phyloP scores from a whole-genome alignment of 1,139 yeast species.

The Insectozyma bohioensis region DNA sequence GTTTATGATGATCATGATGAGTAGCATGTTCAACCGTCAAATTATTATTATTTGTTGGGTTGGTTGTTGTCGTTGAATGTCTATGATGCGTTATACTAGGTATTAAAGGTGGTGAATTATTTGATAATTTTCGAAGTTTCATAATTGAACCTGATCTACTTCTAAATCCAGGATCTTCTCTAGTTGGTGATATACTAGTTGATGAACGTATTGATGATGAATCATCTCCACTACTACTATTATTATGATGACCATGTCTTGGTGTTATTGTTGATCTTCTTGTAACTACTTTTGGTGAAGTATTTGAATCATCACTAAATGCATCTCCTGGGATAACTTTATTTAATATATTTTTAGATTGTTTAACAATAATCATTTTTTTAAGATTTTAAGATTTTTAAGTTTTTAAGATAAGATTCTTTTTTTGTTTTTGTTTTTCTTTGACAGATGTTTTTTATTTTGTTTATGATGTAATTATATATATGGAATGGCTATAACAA shows the following conservation, averaged over 20 bases:
- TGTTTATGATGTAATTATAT: too few relatives aligned
- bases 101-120: slow-evolving; percentile 1
- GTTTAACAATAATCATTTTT: slow-evolving; percentile 11
- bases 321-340: slow-evolving; percentile 11
- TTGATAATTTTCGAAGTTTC: not conserved
- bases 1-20: slow-evolving; percentile 2
- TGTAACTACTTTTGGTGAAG: slow-evolving; percentile 1
- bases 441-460: too few relatives aligned
- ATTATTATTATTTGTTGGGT: not conserved
- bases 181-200: slow-evolving; percentile 1
- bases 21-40: too few relatives aligned
- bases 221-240: not conserved
- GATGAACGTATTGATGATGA: not conserved
- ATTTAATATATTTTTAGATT: slow-evolving; percentile 10
- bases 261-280: not conserved
- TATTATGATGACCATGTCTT: not conserved
- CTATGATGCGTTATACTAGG: too few relatives aligned
- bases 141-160: slow-evolving; percentile 1
- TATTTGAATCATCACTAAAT: not conserved
- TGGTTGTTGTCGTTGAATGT: not conserved
- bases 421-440: too few relatives aligned
- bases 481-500: too few relatives aligned
- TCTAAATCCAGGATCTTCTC: slow-evolving; percentile 6
- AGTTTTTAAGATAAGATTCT: too few relatives aligned
- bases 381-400: too few relatives aligned